These are phyloP conservation scores for Pestalotiopsis sp. DNA, from an alignment of 2,329 filamentous ascomycete species.

Conservation along the genomic window DNA sequence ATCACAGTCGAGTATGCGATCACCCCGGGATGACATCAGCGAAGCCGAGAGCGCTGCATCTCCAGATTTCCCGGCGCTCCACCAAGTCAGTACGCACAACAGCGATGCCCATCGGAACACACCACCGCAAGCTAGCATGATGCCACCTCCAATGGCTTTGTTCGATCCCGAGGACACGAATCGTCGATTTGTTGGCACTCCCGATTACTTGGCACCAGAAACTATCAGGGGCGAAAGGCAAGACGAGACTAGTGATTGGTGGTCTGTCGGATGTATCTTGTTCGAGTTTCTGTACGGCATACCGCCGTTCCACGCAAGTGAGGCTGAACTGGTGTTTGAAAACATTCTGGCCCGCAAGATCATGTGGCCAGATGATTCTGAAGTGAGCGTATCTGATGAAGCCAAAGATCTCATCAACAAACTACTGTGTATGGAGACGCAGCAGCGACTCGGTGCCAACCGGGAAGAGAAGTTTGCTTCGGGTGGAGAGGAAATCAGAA, in stretches of 20 bases:
- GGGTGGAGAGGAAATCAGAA: constrained; percentile 89
- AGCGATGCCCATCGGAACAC: constrained; percentile 60
- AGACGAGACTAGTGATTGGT: constrained; percentile 99
- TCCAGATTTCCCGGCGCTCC: constrained; percentile 74
- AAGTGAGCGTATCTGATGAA: constrained; percentile 80
- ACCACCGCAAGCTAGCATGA: constrained; percentile 69
- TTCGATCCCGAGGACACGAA: constrained; percentile 96
- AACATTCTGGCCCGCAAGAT: constrained; percentile 92
- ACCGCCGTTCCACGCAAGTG: constrained; percentile 88
- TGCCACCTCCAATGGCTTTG: constrained; percentile 90
- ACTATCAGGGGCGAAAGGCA: constrained; percentile 95
- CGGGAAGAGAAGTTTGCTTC: constrained; percentile 78
- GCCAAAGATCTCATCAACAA: constrained; percentile 95
- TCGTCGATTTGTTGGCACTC: constrained; percentile 92
- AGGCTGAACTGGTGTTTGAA: constrained; percentile 93
- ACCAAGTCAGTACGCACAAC: constrained; percentile 48
- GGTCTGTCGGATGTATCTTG: constrained; percentile 97
- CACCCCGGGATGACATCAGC: constrained; percentile 74
- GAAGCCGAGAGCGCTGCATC: constrained; percentile 75
- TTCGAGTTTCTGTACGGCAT: constrained; percentile 95
- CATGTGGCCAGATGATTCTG: constrained; percentile 85
- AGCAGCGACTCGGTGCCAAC: constrained; percentile 83
- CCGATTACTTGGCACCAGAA: constrained; percentile 95
- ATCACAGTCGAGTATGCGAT: constrained; percentile 49
- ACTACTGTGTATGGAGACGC: constrained; percentile 83